Base-by-base conservation (phyloP, 192 early-diverging fungal species). In the Gryganskiella cystojenkinii region DNA sequence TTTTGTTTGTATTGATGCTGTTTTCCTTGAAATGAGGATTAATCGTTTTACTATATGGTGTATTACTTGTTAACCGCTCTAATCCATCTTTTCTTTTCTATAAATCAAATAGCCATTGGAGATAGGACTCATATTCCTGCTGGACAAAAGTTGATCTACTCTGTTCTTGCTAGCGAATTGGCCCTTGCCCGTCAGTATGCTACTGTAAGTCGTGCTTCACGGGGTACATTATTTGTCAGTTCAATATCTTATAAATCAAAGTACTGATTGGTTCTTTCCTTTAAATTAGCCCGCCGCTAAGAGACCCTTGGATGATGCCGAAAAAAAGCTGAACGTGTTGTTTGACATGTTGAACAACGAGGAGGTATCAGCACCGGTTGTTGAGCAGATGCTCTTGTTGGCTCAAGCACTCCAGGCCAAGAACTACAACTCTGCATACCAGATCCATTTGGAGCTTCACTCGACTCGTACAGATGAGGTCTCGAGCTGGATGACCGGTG, bases 271-370 rank as follows among this genome's bases (percentile, higher is more conserved):
- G 33, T 25, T 33, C 30, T 43, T 31, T 30, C 25, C 17, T 10
- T 42, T 49, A 19, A n/a, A 30, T 44, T 64, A 93, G 83, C 88
- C 92, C n/a, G 82, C 83, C 24, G 88, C 93, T 67, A 91, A 90
- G 65, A 83, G 89, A 55, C 84, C 92, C 54, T 85, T 92, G 71
- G 92, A 95, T 64, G 95, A 98, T 54, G 89, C 95, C 4, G 92
- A 96, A 52, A 93, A 92, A 72, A 84, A 91, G n/a, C 63, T 99
- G 33, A 85, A 89, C 33, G 79, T 81, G 7, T 67, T 99, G 49
- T 95, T 94, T 80, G 97, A 97, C 80, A 85, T 88, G 81, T 81
- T 97, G 84, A 96, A 97, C 76, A 90, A 91, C 71, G 89, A 87
- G 28, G 89, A 91, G 56, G 75, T 96, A 7, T 85, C 89, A 1